A percentile compares a stretch with the other conserved stretches of the same genome.
These are phyloP conservation scores for Xenoacremonium recifei DNA, from an alignment of 2,329 filamentous ascomycete genomes.

Conservation along the genomic window DNA sequence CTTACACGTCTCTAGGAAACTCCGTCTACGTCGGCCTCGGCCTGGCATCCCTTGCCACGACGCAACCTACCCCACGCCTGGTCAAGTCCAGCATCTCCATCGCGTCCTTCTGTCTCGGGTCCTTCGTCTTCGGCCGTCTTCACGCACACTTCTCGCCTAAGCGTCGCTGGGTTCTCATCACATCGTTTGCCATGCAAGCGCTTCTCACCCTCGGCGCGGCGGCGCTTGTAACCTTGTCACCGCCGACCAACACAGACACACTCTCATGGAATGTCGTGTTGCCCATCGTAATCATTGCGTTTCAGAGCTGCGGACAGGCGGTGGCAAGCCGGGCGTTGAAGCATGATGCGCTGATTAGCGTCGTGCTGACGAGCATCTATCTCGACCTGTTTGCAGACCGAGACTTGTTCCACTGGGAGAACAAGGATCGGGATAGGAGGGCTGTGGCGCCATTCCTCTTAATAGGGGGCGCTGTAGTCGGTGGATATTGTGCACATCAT, in stretches of 20 bases:
- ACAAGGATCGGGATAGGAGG: constrained; percentile 48
- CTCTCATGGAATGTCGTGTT: constrained; percentile 58
- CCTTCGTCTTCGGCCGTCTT: constrained; percentile 66
- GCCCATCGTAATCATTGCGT: constrained; percentile 66
- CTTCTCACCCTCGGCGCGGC: constrained; percentile 50
- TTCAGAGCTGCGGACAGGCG: constrained; percentile 74
- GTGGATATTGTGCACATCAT: constrained; percentile 45
- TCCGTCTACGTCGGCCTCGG: constrained; percentile 76
- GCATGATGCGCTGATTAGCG: constrained; percentile 68
- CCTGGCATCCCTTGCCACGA: constrained; percentile 50
- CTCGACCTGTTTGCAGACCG: constrained; percentile 72
- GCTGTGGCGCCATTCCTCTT: constrained; percentile 46
- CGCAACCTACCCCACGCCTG: constrained; percentile 25
- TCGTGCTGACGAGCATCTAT: constrained; percentile 77
- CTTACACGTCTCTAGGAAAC: constrained; percentile 50
- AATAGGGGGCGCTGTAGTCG: constrained; percentile 45
- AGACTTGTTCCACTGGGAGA: constrained; percentile 40
- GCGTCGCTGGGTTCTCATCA: constrained; percentile 61
- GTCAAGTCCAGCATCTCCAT: constrained; percentile 68
- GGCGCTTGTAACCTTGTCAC: constrained; percentile 46
- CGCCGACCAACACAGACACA: constrained; percentile 36
- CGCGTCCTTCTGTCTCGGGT: constrained; percentile 67
- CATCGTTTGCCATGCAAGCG: constrained; percentile 53
- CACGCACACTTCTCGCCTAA: constrained; percentile 60
- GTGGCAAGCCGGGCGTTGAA: constrained; percentile 67